Base-by-base conservation (phyloP, 2,329 filamentous ascomycete genomes). In the Fusarium fracticaudum region DNA sequence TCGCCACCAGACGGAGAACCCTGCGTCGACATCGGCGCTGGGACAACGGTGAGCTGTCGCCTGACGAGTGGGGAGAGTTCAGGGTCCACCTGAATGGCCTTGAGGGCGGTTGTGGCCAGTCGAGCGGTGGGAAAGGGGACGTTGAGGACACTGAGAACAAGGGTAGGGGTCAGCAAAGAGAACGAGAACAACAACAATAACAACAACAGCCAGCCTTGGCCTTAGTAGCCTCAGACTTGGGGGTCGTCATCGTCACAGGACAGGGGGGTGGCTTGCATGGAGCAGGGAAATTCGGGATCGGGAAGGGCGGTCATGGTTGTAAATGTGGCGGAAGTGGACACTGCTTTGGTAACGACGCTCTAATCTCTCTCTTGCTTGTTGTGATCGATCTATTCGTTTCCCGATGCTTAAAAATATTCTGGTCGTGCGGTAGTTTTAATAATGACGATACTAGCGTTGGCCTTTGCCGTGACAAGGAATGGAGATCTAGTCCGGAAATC, bases 41-140 rank as follows among this genome's bases (percentile, higher is more conserved):
- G 53, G 35, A 84, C 83, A 57, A 94, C 86, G 45, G 87, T 86
- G 74, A 98, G 92, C 4, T 88, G 86, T 65, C 96, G 91, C 51
- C 87, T 89, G 63, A 98, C 96, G 17, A 96, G 89, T 20, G 93
- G 90, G 3, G 96, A 98, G 57, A 98, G 89, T 81, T 99, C 96
- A 71, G 91, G 89, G 84, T 99, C 96, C 76, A 98, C 95, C 67
- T 91, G 87, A 48, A 98, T 88, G 44, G 94, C 90, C 76, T 89
- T 89, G 41, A 94, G 88, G 48, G 96, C 95, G 54, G 93, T 91
- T 53, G 87, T 88, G 60, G 96, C 95, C 53, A 98, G 91, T 71
- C 94, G 92, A 41, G 91, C 82, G 45, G 91, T 93, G 26, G 95
- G 95, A 80, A 98, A 93, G 50, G 96, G 96, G 67, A 96, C 88